These are phyloP conservation scores for Saturnispora silvae DNA, from an alignment of 805 yeast genomes.

Conservation along the genomic window DNA sequence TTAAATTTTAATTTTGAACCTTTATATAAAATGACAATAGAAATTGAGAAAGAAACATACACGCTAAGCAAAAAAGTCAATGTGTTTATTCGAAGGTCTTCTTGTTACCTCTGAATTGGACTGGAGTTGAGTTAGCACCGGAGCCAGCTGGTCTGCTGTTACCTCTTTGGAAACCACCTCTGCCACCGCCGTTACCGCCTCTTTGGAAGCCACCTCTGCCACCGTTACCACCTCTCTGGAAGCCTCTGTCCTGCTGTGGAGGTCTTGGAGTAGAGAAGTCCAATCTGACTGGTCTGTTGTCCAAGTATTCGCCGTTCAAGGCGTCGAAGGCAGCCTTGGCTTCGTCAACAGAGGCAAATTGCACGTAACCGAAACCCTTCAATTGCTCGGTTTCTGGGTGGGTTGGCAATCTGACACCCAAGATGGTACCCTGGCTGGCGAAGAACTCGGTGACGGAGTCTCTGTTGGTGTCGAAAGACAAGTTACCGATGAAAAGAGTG, in stretches of 20 bases:
- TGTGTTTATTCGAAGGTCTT: constrained; percentile 59
- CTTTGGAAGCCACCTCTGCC: constrained; percentile 24
- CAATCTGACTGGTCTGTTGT: constrained; percentile 88
- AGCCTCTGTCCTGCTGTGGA: constrained; percentile 22
- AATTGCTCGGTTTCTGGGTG: constrained; percentile 98
- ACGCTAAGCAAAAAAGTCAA: constrained; percentile 7
- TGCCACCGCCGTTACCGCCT: constrained; percentile 20
- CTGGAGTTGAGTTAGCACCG: constrained; percentile 60
- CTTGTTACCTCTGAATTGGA: constrained; percentile 71
- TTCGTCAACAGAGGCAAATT: constrained; percentile 75
- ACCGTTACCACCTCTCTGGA: constrained; percentile 11
- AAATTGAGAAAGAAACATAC: background rate
- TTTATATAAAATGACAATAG: constrained; percentile 3
- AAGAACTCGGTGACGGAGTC: constrained; percentile 67
- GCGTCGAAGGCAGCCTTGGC: constrained; percentile 84
- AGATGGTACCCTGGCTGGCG: constrained; percentile 67
- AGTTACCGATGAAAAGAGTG: constrained; percentile 91
- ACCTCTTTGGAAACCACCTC: constrained; percentile 17
- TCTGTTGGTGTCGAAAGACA: constrained; percentile 82
- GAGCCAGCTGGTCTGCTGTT: constrained; percentile 37
- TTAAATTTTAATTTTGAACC: background rate
- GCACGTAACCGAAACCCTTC: constrained; percentile 98
- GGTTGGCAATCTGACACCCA: constrained; percentile 91
- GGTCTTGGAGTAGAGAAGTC: constrained; percentile 82
- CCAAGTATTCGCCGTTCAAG: constrained; percentile 79